Percentiles rank a stretch among this genome's conserved stretches.
Evolutionary conservation across 164 flowering plant species (phyloP).

Genomic region (Berberis thunbergii): DNA sequence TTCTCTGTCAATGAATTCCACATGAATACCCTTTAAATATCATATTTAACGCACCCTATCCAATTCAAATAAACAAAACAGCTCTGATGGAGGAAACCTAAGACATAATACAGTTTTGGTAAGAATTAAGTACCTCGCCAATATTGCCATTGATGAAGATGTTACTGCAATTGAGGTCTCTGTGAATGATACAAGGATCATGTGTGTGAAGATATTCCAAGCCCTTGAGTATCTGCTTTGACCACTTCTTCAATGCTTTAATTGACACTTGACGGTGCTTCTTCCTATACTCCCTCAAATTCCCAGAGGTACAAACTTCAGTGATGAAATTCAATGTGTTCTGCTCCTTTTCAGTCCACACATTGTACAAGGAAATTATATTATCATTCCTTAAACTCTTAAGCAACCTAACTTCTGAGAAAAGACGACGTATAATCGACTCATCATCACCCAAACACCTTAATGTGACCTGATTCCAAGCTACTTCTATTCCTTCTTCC

Average conservation of each 20-base stretch:
- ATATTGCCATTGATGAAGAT: slow-evolving; percentile 68
- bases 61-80: too few relatives aligned
- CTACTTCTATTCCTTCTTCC: slow-evolving; percentile 2
- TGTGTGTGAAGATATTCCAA: slow-evolving; percentile 55
- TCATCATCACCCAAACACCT: slow-evolving; percentile 25
- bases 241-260: too few relatives aligned
- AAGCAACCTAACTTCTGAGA: slow-evolving; percentile 37
- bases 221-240: slow-evolving; percentile 19
- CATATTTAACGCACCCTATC: too few relatives aligned
- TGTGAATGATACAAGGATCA: slow-evolving; percentile 19
- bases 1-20: neutral
- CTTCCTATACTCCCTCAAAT: slow-evolving; percentile 62
- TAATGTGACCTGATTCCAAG: slow-evolving; percentile 21
- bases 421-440: slow-evolving; percentile 30
- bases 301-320: slow-evolving; percentile 68
- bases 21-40: too few relatives aligned
- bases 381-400: slow-evolving; percentile 27
- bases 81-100: neutral
- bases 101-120: neutral
- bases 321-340: slow-evolving; percentile 19
- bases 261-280: slow-evolving; percentile 23
- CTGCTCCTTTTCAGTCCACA: slow-evolving; percentile 47
- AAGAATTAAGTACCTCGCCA: slow-evolving; percentile 50
- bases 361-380: slow-evolving; percentile 35
- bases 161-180: slow-evolving; percentile 71